Base-by-base conservation (phyloP, 1,284 basidiomycete genomes). In the Puccinia triticina region DNA sequence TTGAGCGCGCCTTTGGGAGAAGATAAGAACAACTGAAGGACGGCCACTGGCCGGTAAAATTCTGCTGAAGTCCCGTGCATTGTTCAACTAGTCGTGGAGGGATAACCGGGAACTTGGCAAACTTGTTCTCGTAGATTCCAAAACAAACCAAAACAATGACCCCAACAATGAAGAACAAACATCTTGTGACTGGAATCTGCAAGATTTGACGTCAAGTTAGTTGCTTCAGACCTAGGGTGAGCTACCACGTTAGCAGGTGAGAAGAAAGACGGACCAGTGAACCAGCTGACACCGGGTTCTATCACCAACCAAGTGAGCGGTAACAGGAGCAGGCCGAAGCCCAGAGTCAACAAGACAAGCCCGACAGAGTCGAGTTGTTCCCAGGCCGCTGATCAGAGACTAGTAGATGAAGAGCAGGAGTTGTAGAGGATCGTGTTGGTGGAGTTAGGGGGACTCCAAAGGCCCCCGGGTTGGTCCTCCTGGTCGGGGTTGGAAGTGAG, bases 1-100 rank as follows among this genome's bases (percentile, higher is more conserved):
- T 98, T 98, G 86, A 98, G 91, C 37, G 95, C 93, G 23, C 94
- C 90, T 87, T 97, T 97, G 0, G 95, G 93, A 5, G 95, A 96
- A 3, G 94, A 93, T 83, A 98, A 90, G 91, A 97, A 97, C 16
- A 96, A 89, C 87, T 97, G 95, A 34, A 98, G 89, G 46, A 97
- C 95, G 93, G 94, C 91, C 83, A 99, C 94, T 3, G 97, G 91
- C 85, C 94, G 92, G 79, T 92, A 92, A 77, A 99, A 89, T 85
- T 98, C 94, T 32, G 90, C 88, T 18, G 92, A 87, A 37, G 92
- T 90, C 37, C 84, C 8, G 85, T 86, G 18, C 83, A 80, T 46
- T 86, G 84, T 48, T 82, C 82, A 23, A 86, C 80, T 2, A 86
- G 74, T 8, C 85, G 82, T 4, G 84, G 79, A 8, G 86, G 85